Evolutionary conservation across 305 asterid genomes (phyloP), one percentile per base, ranked within the genome.

Genomic region (Coffea humblotiana): DNA sequence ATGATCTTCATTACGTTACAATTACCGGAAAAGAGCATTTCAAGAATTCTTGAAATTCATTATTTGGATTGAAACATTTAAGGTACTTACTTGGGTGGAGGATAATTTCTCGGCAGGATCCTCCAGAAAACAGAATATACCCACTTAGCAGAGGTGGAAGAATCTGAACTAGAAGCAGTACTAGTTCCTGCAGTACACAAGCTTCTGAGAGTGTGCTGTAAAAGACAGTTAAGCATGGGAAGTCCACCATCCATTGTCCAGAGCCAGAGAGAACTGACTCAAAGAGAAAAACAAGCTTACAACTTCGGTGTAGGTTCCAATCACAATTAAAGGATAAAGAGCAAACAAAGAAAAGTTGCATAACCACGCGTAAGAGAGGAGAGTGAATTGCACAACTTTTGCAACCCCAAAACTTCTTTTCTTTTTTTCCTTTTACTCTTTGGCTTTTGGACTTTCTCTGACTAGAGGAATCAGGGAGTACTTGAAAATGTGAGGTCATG

Each of bases 121-220:
- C 91, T 92, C 98, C 98, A 93, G 85, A 91, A 93, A 82, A 93
- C 91, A 32, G 97, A 91, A 81, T 91, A 93, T n/a, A 83, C 92
- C 98, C 98, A 93, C 72, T 92, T 92, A 16, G 93, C 81, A 71
- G 89, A 82, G 32, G 56, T 40, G 68, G 89, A 85, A 72, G 96
- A 86, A 51, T 78, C 77, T 47, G 85, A 77, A 74, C 88, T 76
- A 10, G 15, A 85, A 79, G 83, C 85, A 47, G 92, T 51, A 51
- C 43, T 40, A 40, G 43, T 40, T 40, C 43, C 6, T 40, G 58
- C 14, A 51, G 58, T 51, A 82, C 98, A 93, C 13, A 92, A 79
- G 88, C 92, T 91, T 85, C 94, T 90, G 43, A 93, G 92, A 12
- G 97, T 92, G 60, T 91, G 94, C 86, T 92, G 97, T 72, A 92